Base-by-base conservation (phyloP, 1,284 basidiomycete genomes). In the Microbotryomycetes sp. region DNA sequence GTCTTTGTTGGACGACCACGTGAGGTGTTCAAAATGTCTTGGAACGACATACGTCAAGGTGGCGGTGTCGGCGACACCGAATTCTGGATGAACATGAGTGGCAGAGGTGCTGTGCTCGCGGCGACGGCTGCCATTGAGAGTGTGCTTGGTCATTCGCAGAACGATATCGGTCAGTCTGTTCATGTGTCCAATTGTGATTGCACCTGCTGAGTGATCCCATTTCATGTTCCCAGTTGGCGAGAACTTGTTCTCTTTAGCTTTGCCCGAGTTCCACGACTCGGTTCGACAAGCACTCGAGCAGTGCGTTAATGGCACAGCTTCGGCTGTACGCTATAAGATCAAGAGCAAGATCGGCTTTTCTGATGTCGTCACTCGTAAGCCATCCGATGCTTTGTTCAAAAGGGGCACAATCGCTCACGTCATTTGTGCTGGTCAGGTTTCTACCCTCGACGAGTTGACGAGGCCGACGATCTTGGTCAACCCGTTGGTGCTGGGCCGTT, bases 1-100 rank as follows among this genome's bases (percentile, higher is more conserved):
- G 84, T 94, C 49, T 80, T 93, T 23, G 84, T 83, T 61, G 91
- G 86, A 1, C 80, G 92, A 6, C 81, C 84, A 29, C 79, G 86
- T 52, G 80, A 81, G 66, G 84, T 92, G 78, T 83, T 84, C 16
- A 76, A 72, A 12, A 75, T 92, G 50, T 76, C 75, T 2, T 91
- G 88, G 88, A 79, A 78, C 47, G 70, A 71, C 42, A 45, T 72
- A 7, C 50, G 65, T 15, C 50, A 56, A 23, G 57, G 59, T 2
- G 72, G 72, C 22, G 70, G 71, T 4, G 47, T 73, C 29, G 72
- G 70, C 28, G 69, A 73, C 29, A 55, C 58, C 46, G 72, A 73
- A 51, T 73, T 66, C 29, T 73, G 69, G 66, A 60, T 54, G 36
- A 72, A 71, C 58, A 12, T 72, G 52, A 59, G 64, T 28, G 46